A percentile compares a stretch with the other conserved stretches of the same genome.
Conservation (phyloP, 1,284 basidiomycete species). For the Austroboletus niveus region DNA sequence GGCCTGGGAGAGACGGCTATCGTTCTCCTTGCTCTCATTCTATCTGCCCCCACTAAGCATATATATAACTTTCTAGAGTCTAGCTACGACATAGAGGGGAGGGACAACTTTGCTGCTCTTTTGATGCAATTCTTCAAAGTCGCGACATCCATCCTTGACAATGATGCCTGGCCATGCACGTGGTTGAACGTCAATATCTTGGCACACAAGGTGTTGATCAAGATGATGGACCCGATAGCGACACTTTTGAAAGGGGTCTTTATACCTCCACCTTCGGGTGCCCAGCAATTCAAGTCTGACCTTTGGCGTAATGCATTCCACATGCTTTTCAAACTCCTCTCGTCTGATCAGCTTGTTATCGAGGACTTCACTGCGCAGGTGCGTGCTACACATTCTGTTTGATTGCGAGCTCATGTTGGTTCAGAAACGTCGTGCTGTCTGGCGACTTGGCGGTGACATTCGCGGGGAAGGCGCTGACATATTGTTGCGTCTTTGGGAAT, state of each 20-base stretch:
- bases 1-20: conserved; percentile 85
- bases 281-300: conserved; percentile 69
- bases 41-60: conserved; percentile 77
- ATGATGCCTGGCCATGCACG: conserved; percentile 86
- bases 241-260: conserved; percentile 79
- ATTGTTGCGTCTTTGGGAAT: conserved; percentile 82
- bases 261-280: conserved; percentile 67
- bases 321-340: conserved; percentile 82
- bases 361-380: conserved; percentile 94
- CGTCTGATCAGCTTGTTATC: conserved; percentile 88
- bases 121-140: conserved; percentile 83
- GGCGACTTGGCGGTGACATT: conserved; percentile 94
- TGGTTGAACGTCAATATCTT: conserved; percentile 95
- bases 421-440: conserved; percentile 91
- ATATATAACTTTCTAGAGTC: conserved; percentile 79
- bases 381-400: conserved; percentile 14
- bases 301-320: conserved; percentile 85
- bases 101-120: conserved; percentile 70
- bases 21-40: conserved; percentile 80
- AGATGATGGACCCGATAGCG: conserved; percentile 83
- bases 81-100: conserved; percentile 83
- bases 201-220: conserved; percentile 85
- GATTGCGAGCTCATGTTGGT: conserved; percentile 17
- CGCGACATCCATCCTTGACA: conserved; percentile 78
- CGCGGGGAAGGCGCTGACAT: conserved; percentile 91